Evolutionary conservation across 805 yeast genomes (phyloP).

Genomic region (Phaffomyces antillensis): DNA sequence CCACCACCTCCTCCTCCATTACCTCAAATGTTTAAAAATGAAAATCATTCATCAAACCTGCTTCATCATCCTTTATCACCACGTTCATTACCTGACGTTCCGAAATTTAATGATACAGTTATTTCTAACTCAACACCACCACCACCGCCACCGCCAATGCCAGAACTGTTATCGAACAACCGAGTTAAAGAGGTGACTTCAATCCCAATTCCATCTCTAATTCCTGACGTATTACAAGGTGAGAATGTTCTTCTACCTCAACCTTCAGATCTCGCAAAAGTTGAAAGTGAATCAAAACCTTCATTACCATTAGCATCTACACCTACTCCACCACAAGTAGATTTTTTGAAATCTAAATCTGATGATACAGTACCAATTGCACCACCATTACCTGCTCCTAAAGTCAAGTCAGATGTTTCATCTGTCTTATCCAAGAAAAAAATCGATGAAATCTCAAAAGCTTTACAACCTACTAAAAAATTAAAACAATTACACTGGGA

Average conservation of each 20-base stretch:
- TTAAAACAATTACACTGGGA: conserved; percentile 84
- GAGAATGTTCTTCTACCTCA: conserved; percentile 3
- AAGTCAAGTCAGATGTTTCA: neutral
- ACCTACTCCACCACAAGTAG: conserved; percentile 6
- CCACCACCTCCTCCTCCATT: neutral
- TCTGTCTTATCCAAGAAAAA: neutral
- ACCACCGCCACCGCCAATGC: conserved; percentile 2
- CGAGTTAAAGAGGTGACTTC: too few species aligned
- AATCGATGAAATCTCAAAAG: conserved; percentile 9
- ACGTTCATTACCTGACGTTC: conserved; percentile 6
- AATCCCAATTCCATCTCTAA: neutral
- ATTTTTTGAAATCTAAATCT: neutral
- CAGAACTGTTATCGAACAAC: neutral
- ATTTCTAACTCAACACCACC: neutral
- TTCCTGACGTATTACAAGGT: neutral
- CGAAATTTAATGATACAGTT: neutral
- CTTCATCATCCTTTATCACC: conserved; percentile 15
- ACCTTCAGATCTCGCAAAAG: conserved; percentile 1
- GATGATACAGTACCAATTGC: conserved; percentile 11
- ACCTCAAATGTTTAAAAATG: neutral
- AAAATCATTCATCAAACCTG: too few species aligned
- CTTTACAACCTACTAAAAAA: conserved; percentile 39
- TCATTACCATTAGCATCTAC: too few species aligned
- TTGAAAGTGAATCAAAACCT: too few species aligned
- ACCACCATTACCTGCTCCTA: conserved; percentile 5